Percentiles rank a stretch among this genome's conserved stretches.
phyloP scores from a whole-genome alignment of 306 rosid genomes.

The cucumber (Cucumis sativus) region DNA sequence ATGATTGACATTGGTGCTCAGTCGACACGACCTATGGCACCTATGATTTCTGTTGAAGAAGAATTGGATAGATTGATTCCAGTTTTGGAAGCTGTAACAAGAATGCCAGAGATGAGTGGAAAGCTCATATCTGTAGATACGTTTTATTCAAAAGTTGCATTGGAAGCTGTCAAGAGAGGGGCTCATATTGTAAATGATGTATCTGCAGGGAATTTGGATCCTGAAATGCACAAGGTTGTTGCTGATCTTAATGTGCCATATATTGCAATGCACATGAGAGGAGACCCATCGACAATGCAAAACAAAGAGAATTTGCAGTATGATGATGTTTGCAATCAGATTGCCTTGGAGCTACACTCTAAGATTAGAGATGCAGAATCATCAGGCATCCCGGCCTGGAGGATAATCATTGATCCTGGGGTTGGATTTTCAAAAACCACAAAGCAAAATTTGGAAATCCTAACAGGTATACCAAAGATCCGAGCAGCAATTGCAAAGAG shows the following conservation, averaged over 20 bases:
- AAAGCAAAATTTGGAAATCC: conserved; percentile 56
- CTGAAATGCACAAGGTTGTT: conserved; percentile 57
- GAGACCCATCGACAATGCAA: conserved; percentile 80
- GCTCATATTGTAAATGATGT: conserved; percentile 74
- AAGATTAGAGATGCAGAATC: conserved; percentile 55
- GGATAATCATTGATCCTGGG: conserved; percentile 78
- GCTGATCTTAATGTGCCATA: conserved; percentile 80
- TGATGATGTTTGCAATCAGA: conserved; percentile 51
- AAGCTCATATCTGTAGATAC: conserved; percentile 82
- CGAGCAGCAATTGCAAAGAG: conserved; percentile 41
- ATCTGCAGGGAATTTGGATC: conserved; percentile 62
- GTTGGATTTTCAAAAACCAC: conserved; percentile 76
- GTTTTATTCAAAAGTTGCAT: conserved; percentile 71
- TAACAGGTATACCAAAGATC: conserved; percentile 42
- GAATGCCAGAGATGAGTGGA: conserved; percentile 63
- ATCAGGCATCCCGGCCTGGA: conserved; percentile 83
- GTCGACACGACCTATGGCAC: conserved; percentile 73
- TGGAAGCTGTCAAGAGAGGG: conserved; percentile 70
- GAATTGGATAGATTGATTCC: conserved; percentile 66
- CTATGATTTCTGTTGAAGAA: conserved; percentile 52
- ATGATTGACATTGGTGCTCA: conserved; percentile 89
- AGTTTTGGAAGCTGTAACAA: conserved; percentile 54
- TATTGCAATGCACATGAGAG: conserved; percentile 93
- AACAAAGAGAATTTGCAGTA: conserved; percentile 51
- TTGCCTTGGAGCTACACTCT: conserved; percentile 52